phyloP scores from a whole-genome alignment of 2,329 filamentous ascomycete genomes.

The Periconia sp. region DNA sequence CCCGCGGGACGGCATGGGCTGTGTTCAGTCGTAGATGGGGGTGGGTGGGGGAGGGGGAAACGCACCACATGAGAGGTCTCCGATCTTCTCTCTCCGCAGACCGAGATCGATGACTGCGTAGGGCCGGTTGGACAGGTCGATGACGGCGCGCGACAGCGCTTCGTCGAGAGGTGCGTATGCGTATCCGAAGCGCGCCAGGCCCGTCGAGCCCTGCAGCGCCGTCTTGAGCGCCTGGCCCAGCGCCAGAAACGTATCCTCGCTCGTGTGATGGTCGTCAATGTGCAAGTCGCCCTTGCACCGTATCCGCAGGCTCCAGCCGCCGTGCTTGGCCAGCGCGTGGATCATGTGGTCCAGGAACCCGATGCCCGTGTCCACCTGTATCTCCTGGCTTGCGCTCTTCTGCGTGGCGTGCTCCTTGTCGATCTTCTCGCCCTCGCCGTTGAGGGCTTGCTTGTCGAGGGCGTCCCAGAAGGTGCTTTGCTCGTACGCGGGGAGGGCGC shows the following conservation, averaged over 20 bases:
- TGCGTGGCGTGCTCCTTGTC: slow-evolving; percentile 79
- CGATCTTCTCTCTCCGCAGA: slow-evolving; percentile 89
- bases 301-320: slow-evolving; percentile 88
- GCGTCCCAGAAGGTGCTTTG: slow-evolving; percentile 41
- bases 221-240: slow-evolving; percentile 84
- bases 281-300: slow-evolving; percentile 87
- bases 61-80: slow-evolving; percentile 71
- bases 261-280: slow-evolving; percentile 98
- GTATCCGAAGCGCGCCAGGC: slow-evolving; percentile 87
- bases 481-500: slow-evolving; percentile 63
- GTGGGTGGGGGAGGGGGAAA: neutral
- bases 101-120: slow-evolving; percentile 84
- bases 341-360: slow-evolving; percentile 99
- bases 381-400: slow-evolving; percentile 81
- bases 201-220: slow-evolving; percentile 77
- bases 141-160: slow-evolving; percentile 88
- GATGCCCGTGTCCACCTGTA: slow-evolving; percentile 89
- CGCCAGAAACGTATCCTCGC: slow-evolving; percentile 93
- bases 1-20: neutral
- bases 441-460: slow-evolving; percentile 53
- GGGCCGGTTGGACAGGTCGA: slow-evolving; percentile 93
- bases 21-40: too few relatives aligned
- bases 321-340: slow-evolving; percentile 93
- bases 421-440: slow-evolving; percentile 37
- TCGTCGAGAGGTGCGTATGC: slow-evolving; percentile 96